Conservation (phyloP, 1,284 basidiomycete genomes). For the Ustilago hordei region DNA sequence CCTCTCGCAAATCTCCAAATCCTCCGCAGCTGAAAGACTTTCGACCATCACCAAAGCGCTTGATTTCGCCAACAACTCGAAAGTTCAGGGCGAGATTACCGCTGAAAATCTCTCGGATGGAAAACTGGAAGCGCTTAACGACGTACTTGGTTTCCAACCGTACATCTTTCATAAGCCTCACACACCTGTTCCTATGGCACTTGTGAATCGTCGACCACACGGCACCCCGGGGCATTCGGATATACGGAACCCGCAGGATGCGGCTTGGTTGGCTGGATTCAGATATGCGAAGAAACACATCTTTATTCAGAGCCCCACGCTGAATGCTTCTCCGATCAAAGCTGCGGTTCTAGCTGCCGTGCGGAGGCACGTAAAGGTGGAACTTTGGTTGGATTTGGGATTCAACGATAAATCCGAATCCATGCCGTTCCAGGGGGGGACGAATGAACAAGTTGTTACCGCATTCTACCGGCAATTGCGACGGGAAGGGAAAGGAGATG, state of each 20-base stretch:
- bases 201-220: conserved; percentile 79
- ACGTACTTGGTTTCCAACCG: conserved; percentile 64
- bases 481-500: conserved; percentile 66
- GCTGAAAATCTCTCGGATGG: conserved; percentile 47
- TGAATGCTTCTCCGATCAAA: conserved; percentile 79
- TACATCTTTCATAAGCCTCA: conserved; percentile 64
- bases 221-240: conserved; percentile 75
- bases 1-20: conserved; percentile 55
- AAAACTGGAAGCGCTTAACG: conserved; percentile 36
- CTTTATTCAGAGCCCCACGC: conserved; percentile 78
- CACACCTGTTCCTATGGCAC: conserved; percentile 77
- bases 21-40: conserved; percentile 59
- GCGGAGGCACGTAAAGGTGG: conserved; percentile 77
- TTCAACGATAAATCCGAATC: conserved; percentile 74
- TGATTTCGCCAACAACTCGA: conserved; percentile 68
- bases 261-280: conserved; percentile 81
- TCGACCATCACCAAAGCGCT: conserved; percentile 63
- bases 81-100: conserved; percentile 63
- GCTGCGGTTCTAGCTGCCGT: conserved; percentile 77
- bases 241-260: conserved; percentile 78
- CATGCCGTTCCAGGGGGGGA: conserved; percentile 83
- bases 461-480: conserved; percentile 73
- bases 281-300: conserved; percentile 77
- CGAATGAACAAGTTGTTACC: conserved; percentile 80
- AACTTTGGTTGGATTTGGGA: conserved; percentile 70